Conservation (phyloP, 768 basidiomycete genomes). For the Kwoniella dejecticola region DNA sequence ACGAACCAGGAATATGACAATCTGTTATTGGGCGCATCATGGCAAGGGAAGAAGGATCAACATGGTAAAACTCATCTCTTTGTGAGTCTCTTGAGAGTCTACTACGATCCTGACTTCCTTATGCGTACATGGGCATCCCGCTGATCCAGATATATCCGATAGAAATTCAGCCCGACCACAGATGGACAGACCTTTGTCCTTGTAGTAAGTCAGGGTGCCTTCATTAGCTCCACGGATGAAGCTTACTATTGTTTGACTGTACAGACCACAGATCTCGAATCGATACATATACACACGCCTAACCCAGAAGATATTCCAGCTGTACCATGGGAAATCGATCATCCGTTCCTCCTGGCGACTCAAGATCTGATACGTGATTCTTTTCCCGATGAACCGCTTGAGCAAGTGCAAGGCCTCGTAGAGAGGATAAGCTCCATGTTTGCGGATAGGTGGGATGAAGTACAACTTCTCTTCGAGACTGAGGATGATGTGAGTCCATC, state of each 20-base stretch:
- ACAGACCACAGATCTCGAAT: constrained; percentile 13
- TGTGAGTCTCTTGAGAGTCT: constrained; percentile 5
- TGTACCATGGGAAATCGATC: constrained; percentile 10
- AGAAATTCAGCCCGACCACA: constrained; percentile 36
- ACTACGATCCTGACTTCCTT: no score
- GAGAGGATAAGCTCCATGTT: constrained; percentile 22
- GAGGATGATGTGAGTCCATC: constrained; percentile 33
- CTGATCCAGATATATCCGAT: not conserved
- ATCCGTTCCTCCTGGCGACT: not conserved
- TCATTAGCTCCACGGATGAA: no score
- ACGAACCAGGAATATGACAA: constrained; percentile 22
- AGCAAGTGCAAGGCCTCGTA: constrained; percentile 22
- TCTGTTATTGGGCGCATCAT: constrained; percentile 25
- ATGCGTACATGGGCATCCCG: no score
- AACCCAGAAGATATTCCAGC: constrained; percentile 1
- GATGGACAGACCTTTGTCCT: constrained; percentile 35
- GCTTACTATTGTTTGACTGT: not conserved
- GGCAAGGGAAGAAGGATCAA: constrained; percentile 24
- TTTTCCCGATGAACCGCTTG: constrained; percentile 24
- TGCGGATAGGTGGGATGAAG: constrained; percentile 26
- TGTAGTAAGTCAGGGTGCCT: constrained; percentile 18
- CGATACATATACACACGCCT: constrained; percentile 2
- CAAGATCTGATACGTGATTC: constrained; percentile 9
- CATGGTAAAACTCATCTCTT: constrained; percentile 15
- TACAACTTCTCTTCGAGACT: constrained; percentile 24